These are phyloP conservation scores for Zalaria sp. DNA, from an alignment of 2,329 filamentous ascomycete species.

Conservation along the genomic window DNA sequence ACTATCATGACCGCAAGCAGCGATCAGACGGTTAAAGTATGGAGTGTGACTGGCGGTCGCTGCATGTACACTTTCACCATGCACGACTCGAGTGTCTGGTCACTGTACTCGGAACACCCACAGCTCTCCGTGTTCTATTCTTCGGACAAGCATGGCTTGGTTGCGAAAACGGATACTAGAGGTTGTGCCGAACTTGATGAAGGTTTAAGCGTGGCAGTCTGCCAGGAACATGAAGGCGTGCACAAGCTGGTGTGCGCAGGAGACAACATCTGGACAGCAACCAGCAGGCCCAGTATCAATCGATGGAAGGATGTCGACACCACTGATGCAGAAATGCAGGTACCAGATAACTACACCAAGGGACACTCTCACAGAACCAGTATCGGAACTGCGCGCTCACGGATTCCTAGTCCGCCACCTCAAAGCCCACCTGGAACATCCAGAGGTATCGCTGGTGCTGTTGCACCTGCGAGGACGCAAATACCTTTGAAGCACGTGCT, in stretches of 20 bases:
- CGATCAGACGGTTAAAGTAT: slow-evolving; percentile 94
- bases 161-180: slow-evolving; percentile 92
- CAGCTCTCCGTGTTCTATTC: slow-evolving; percentile 86
- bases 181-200: slow-evolving; percentile 67
- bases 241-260: slow-evolving; percentile 49
- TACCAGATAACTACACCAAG: slow-evolving; percentile 29
- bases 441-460: slow-evolving; percentile 6
- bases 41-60: slow-evolving; percentile 86
- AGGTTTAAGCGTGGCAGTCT: slow-evolving; percentile 77
- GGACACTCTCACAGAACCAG: slow-evolving; percentile 36
- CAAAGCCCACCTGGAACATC: slow-evolving; percentile 11
- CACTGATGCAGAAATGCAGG: slow-evolving; percentile 50
- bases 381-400: slow-evolving; percentile 29
- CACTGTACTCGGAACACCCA: slow-evolving; percentile 77
- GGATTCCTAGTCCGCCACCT: slow-evolving; percentile 21
- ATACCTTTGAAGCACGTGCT: slow-evolving; percentile 69
- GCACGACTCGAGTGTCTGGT: slow-evolving; percentile 98
- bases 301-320: slow-evolving; percentile 82
- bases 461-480: slow-evolving; percentile 38
- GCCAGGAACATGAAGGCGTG: slow-evolving; percentile 79
- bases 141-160: slow-evolving; percentile 75
- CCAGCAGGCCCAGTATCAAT: slow-evolving; percentile 81
- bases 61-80: slow-evolving; percentile 98
- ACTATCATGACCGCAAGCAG: slow-evolving; percentile 89
- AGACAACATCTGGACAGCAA: slow-evolving; percentile 80